phyloP scores from a whole-genome alignment of 2,329 filamentous ascomycete genomes.

The Plectosphaerella plurivora region DNA sequence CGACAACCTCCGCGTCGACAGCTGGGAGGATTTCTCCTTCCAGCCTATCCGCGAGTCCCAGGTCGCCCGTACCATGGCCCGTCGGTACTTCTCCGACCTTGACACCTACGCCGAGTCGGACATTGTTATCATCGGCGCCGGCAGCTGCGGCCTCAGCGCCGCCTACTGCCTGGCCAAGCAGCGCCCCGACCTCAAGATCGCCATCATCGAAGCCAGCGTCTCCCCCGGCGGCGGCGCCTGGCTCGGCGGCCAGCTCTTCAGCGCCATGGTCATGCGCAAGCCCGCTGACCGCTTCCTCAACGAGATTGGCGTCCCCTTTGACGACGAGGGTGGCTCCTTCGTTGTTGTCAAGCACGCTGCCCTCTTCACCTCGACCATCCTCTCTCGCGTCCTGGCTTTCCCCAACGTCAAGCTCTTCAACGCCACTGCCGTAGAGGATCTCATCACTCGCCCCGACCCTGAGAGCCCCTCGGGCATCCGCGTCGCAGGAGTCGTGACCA shows the following conservation, averaged over 20 bases:
- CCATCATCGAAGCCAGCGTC: slow-evolving; percentile 83
- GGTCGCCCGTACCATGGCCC: slow-evolving; percentile 89
- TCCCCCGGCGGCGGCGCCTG: slow-evolving; percentile 85
- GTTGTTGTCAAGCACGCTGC: slow-evolving; percentile 94
- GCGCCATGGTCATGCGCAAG: slow-evolving; percentile 92
- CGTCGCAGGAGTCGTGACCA: slow-evolving; percentile 86
- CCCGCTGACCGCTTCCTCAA: slow-evolving; percentile 80
- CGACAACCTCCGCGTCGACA: slow-evolving; percentile 62
- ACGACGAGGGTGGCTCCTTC: slow-evolving; percentile 75
- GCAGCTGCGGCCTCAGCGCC: slow-evolving; percentile 79
- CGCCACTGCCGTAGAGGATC: slow-evolving; percentile 84
- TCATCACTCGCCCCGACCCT: slow-evolving; percentile 71
- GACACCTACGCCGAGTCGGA: slow-evolving; percentile 88
- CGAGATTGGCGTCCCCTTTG: slow-evolving; percentile 78
- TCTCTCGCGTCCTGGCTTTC: slow-evolving; percentile 77
- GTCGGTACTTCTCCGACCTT: slow-evolving; percentile 87
- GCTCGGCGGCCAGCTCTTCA: slow-evolving; percentile 93
- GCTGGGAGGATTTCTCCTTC: slow-evolving; percentile 82
- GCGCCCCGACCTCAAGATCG: slow-evolving; percentile 86
- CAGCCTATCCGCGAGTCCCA: slow-evolving; percentile 85
- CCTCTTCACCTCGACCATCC: slow-evolving; percentile 82
- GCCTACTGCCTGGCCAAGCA: slow-evolving; percentile 80
- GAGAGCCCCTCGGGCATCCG: slow-evolving; percentile 48
- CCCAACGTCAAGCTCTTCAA: slow-evolving; percentile 97
- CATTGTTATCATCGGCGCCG: slow-evolving; percentile 88